Conservation (phyloP, 2,329 filamentous ascomycete genomes). For the Ilyonectria robusta region DNA sequence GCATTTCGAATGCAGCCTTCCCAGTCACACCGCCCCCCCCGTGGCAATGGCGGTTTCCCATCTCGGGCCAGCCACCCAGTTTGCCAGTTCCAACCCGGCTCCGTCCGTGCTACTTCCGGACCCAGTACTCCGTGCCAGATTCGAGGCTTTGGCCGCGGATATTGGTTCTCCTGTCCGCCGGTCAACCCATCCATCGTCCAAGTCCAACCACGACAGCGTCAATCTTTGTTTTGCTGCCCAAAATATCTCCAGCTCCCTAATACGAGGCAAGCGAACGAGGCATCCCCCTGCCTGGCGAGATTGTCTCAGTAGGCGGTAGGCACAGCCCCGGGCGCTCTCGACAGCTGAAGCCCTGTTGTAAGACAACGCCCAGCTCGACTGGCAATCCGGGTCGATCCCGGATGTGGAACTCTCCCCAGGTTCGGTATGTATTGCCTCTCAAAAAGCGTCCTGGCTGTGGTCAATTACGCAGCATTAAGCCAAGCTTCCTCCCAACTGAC, state of each 20-base stretch:
- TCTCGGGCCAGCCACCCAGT: too few relatives aligned
- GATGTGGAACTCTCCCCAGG: background rate
- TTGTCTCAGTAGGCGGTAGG: background rate
- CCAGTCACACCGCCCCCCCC: background rate
- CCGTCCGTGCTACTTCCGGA: constrained; percentile 5
- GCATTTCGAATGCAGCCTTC: too few relatives aligned
- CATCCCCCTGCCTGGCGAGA: background rate
- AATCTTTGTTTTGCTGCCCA: background rate
- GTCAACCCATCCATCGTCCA: background rate
- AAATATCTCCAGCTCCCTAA: background rate
- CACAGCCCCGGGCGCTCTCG: background rate
- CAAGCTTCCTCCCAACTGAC: background rate
- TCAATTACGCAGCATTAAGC: background rate
- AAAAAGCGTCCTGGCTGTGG: background rate
- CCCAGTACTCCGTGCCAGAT: background rate
- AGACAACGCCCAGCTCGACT: background rate
- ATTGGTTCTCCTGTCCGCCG: background rate
- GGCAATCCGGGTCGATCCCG: background rate
- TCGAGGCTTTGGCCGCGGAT: background rate
- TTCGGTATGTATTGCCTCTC: background rate
- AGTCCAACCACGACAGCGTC: background rate
- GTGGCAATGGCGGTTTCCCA: background rate
- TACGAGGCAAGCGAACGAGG: background rate
- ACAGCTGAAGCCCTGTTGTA: background rate
- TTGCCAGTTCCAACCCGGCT: background rate